Percentiles rank a stretch among this genome's conserved stretches.
phyloP scores from a whole-genome alignment of 495 filamentous ascomycete genomes.

The Aspergillus coremiiformis region DNA sequence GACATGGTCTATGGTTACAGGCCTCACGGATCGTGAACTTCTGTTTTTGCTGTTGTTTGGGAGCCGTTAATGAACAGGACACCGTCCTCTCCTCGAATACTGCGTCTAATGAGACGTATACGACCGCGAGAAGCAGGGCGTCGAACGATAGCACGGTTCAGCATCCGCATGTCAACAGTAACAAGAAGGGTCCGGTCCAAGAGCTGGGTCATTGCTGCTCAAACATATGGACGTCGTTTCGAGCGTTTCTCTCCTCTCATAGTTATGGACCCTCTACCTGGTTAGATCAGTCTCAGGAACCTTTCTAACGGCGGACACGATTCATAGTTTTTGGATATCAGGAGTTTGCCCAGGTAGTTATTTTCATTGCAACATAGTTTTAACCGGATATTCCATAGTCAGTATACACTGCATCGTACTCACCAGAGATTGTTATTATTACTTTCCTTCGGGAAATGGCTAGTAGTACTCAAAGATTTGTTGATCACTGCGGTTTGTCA shows the following conservation, averaged over 20 bases:
- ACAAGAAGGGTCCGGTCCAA: not conserved
- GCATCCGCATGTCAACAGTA: not conserved
- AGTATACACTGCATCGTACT: not conserved
- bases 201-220: not conserved
- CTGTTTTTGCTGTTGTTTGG: conserved; percentile 17
- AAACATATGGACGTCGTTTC: not conserved
- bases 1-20: conserved; percentile 4
- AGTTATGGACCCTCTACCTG: not conserved
- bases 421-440: not conserved
- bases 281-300: not conserved
- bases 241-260: not conserved
- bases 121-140: conserved; percentile 20
- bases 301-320: not conserved
- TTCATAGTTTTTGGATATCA: not conserved
- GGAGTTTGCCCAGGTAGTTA: too few relatives aligned
- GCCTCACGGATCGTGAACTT: conserved; percentile 2
- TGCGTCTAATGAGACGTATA: conserved; percentile 23
- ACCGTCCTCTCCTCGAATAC: conserved; percentile 6
- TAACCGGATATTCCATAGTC: not conserved
- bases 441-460: not conserved
- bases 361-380: too few relatives aligned
- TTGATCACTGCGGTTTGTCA: too few relatives aligned
- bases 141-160: conserved; percentile 8
- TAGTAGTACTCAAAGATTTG: too few relatives aligned
- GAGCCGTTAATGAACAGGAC: conserved; percentile 4